A percentile compares a stretch with the other conserved stretches of the same genome.
Conservation (phyloP, 2,329 filamentous ascomycete species). For the Ophiostoma montium region DNA sequence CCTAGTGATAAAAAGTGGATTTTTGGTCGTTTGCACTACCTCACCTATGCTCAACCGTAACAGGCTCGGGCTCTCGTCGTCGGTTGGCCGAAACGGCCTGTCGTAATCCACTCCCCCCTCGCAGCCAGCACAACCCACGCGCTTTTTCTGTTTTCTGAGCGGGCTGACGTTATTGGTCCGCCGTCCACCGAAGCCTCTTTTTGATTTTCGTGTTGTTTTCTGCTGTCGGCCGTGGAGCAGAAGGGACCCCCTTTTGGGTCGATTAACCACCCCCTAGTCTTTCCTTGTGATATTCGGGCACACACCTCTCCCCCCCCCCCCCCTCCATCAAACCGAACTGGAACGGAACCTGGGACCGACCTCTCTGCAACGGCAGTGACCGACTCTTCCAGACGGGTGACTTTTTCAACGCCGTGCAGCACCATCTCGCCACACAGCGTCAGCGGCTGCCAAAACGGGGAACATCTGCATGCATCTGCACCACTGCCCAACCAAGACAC, state of each 20-base stretch:
- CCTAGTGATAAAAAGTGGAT: no score
- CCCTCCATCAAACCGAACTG: no score
- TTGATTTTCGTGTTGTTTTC: background rate
- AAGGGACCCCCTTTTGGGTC: no score
- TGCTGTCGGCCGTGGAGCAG: no score
- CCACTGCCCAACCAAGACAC: conserved; percentile 5
- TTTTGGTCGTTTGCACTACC: no score
- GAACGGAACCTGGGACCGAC: no score
- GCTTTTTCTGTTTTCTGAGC: background rate
- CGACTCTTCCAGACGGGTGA: no score
- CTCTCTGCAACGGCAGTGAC: no score
- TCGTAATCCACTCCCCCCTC: background rate
- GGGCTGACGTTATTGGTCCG: background rate
- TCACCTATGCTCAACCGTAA: no score
- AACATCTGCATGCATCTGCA: conserved; percentile 3
- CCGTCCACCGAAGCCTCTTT: background rate
- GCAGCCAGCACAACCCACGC: background rate
- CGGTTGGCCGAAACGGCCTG: background rate
- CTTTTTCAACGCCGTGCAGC: background rate
- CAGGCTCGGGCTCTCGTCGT: background rate
- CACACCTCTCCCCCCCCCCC: no score
- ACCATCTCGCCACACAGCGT: conserved; percentile 4
- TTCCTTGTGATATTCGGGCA: no score
- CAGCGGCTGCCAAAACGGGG: conserved; percentile 1
- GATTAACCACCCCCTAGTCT: no score